These are phyloP conservation scores for Aphanocladium album DNA, from an alignment of 2,329 filamentous ascomycete species.

Conservation along the genomic window DNA sequence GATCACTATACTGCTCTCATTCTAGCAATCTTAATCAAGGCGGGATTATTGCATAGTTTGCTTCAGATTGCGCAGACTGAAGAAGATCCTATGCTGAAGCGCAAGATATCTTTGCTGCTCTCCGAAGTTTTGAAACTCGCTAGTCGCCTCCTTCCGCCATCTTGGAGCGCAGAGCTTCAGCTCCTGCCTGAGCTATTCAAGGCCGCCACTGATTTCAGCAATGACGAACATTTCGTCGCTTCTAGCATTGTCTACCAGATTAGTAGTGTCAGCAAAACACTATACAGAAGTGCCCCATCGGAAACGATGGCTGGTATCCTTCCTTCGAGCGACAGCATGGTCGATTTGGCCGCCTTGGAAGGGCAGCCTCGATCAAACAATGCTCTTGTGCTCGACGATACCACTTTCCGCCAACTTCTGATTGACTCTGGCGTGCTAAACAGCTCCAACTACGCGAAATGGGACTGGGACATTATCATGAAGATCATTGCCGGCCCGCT, in stretches of 20 bases:
- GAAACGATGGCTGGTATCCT: constrained; percentile 32
- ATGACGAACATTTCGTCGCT: constrained; percentile 70
- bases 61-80: constrained; percentile 63
- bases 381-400: constrained; percentile 50
- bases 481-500: constrained; percentile 90
- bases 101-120: constrained; percentile 85
- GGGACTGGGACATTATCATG: constrained; percentile 94
- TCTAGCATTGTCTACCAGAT: constrained; percentile 95
- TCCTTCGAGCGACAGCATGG: constrained; percentile 40
- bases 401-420: constrained; percentile 58
- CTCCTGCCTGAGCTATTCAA: constrained; percentile 81
- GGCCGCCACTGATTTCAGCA: constrained; percentile 65
- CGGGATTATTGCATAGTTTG: constrained; percentile 62
- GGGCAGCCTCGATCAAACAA: constrained; percentile 50
- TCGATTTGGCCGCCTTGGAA: constrained; percentile 47
- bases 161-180: constrained; percentile 80
- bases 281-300: constrained; percentile 70
- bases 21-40: constrained; percentile 76
- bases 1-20: constrained; percentile 92
- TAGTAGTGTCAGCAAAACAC: constrained; percentile 89
- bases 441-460: constrained; percentile 87
- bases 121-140: constrained; percentile 89
- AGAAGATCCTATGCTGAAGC: constrained; percentile 65
- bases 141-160: constrained; percentile 74
- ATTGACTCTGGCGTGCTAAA: constrained; percentile 81